Percentiles rank a stretch among this genome's conserved stretches.
phyloP scores from a whole-genome alignment of 2,329 filamentous ascomycete genomes.

The Colletotrichum sojae region DNA sequence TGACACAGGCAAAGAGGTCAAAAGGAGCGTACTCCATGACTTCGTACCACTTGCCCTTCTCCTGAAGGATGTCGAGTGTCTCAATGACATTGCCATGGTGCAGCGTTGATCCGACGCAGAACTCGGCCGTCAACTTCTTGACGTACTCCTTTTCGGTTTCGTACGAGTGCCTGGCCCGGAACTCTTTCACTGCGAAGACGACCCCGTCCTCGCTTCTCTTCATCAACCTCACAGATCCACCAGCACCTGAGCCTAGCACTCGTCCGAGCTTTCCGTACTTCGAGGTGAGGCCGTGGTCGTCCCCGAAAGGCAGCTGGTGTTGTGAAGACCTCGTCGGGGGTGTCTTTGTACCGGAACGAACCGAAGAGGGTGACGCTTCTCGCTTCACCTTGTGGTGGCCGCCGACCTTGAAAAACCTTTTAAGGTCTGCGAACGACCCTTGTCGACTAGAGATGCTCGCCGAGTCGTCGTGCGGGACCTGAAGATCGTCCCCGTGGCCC shows the following conservation, averaged over 20 bases:
- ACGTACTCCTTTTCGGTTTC: conserved; percentile 96
- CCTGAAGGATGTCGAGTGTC: conserved; percentile 95
- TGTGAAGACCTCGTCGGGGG: conserved; percentile 62
- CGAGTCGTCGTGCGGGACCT: conserved; percentile 61
- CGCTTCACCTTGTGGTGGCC: conserved; percentile 79
- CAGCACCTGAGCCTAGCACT: conserved; percentile 92
- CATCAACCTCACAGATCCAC: conserved; percentile 94
- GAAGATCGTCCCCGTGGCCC: conserved; percentile 59
- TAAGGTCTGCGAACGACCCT: conserved; percentile 93
- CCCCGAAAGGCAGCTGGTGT: conserved; percentile 87
- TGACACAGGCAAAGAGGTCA: conserved; percentile 97
- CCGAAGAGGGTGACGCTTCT: conserved; percentile 73
- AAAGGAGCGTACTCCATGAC: conserved; percentile 99
- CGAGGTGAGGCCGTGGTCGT: conserved; percentile 90
- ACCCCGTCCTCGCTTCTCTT: conserved; percentile 92
- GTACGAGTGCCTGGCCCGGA: conserved; percentile 90
- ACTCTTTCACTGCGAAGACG: conserved; percentile 98
- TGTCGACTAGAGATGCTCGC: conserved; percentile 68
- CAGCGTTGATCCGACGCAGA: conserved; percentile 96
- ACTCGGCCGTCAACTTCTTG: conserved; percentile 98
- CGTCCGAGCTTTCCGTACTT: conserved; percentile 98
- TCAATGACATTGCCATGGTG: conserved; percentile 99
- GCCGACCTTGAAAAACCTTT: conserved; percentile 93
- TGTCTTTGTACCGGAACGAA: conserved; percentile 64
- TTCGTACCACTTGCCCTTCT: conserved; percentile 95